Conservation (phyloP, 352 stramenopile species). For the Aphanomyces invadans region DNA sequence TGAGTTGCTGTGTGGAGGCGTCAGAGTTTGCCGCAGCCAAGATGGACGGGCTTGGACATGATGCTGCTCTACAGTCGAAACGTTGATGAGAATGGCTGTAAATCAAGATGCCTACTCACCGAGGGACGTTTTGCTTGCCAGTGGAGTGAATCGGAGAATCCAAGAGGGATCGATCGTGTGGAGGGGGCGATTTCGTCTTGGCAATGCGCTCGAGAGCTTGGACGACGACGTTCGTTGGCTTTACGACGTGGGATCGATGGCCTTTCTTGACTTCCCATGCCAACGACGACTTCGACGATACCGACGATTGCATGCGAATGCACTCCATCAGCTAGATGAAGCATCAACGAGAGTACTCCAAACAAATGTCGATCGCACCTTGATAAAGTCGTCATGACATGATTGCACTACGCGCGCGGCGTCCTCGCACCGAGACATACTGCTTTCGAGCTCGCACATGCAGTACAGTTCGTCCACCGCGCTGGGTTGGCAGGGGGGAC, state of each 20-base stretch:
- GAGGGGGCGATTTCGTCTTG: not conserved
- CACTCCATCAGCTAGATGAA: constrained; percentile 12
- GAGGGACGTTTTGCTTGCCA: too few species aligned
- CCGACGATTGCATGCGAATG: constrained; percentile 24
- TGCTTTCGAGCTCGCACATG: constrained; percentile 25
- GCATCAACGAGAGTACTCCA: not conserved
- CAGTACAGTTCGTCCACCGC: constrained; percentile 24
- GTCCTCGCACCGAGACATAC: constrained; percentile 14
- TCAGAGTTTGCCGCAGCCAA: not conserved
- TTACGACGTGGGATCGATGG: not conserved
- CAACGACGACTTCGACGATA: constrained; percentile 11
- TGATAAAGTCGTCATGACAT: constrained; percentile 25
- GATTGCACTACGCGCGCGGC: constrained; percentile 17
- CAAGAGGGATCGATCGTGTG: not conserved
- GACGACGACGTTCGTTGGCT: constrained; percentile 9
- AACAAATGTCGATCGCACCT: not conserved
- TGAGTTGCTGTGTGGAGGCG: not conserved
- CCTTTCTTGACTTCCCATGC: constrained; percentile 26
- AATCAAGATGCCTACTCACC: too few species aligned
- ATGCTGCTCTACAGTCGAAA: not conserved
- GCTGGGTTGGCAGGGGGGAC: not conserved
- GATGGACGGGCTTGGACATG: not conserved
- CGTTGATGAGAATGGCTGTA: too few species aligned
- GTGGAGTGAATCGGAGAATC: not conserved
- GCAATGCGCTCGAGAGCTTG: constrained; percentile 24